Base-by-base conservation (phyloP, 208 protist genomes). In the Angomonas deanei region DNA sequence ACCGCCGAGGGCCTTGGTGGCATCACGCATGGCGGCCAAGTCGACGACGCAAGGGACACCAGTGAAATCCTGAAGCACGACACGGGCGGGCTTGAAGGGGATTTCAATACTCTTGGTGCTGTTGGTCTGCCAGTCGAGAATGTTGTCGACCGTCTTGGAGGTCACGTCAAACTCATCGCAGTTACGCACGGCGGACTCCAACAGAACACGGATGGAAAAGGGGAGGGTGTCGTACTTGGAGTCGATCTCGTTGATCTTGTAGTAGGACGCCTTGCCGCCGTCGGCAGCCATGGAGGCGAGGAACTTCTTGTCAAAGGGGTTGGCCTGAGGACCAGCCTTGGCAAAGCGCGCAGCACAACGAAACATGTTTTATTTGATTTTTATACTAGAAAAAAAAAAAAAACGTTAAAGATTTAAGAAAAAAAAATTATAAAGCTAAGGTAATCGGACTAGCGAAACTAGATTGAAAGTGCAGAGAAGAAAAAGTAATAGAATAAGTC, bases 41-140 rank as follows among this genome's bases (percentile, higher is more conserved):
- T 99, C 97, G 36, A 98, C 94, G 28, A 99, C 89, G 53, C 94
- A 97, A 28, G 97, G 97, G 50, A 99, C 94, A 64, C 96, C 96
- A 19, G 92, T 97, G 70, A 97, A 97, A 72, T 98, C 95, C 78
- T 98, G 97, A 23, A 98, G 81, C 30, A 98, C 79, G 23, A 98
- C 97, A 64, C 97, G 86, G 6, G 95, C 91, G 26, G 95, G 95
- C 77, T 97, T 97, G 72, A 98, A 98, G 24, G 94, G 94, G 59
- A 98, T 97, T 71, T 98, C 96, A 50, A 96, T 87, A 28, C 88
- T 78, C 70, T 93, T 88, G 24, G 72, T 81, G 66, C 83, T 88
- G 74, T 92, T 94, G 19, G 78, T 80, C 66, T 94, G 81, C 94
- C 96, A 98, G 78, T 98, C 85, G 23, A 98, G 78, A 49, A 98